These are phyloP conservation scores for Petunia axillaris DNA, from an alignment of 257 asterid species.

Conservation along the genomic window DNA sequence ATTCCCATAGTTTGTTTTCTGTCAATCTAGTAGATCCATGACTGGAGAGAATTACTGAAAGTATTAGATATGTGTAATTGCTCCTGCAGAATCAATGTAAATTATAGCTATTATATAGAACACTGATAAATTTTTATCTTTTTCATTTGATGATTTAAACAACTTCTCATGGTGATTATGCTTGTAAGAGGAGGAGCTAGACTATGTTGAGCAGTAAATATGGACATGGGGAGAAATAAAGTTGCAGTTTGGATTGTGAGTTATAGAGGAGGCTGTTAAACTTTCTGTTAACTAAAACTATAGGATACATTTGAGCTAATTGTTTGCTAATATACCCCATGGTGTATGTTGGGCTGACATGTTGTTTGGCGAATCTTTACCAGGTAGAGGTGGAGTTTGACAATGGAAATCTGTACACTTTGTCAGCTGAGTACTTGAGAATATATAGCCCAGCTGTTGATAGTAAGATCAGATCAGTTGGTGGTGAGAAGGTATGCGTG, in stretches of 20 bases:
- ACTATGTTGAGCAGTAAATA: neutral
- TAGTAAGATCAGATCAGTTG: slow-evolving; percentile 71
- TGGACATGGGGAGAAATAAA: neutral
- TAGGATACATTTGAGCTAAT: neutral
- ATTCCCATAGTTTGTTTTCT: neutral
- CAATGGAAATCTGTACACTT: slow-evolving; percentile 49
- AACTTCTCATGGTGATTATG: neutral
- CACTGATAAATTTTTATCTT: neutral
- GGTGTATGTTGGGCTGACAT: slow-evolving; percentile 6
- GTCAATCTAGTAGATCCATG: neutral
- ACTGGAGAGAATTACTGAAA: neutral
- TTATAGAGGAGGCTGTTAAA: neutral
- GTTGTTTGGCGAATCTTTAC: slow-evolving; percentile 1
- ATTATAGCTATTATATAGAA: neutral
- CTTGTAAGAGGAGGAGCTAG: neutral
- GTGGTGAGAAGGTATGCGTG: slow-evolving; percentile 71
- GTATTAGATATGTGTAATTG: neutral
- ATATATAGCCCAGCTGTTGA: slow-evolving; percentile 83
- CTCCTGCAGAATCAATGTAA: neutral
- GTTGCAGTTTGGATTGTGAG: neutral
- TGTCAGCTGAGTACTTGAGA: slow-evolving; percentile 84
- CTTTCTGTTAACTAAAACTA: neutral
- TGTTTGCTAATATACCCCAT: neutral
- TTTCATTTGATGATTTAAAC: neutral
- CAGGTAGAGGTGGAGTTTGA: slow-evolving; percentile 80